Evolutionary conservation across 192 early-diverging fungal species (phyloP), one percentile per base, ranked within the genome.

Genomic region (Allomyces arbusculus): DNA sequence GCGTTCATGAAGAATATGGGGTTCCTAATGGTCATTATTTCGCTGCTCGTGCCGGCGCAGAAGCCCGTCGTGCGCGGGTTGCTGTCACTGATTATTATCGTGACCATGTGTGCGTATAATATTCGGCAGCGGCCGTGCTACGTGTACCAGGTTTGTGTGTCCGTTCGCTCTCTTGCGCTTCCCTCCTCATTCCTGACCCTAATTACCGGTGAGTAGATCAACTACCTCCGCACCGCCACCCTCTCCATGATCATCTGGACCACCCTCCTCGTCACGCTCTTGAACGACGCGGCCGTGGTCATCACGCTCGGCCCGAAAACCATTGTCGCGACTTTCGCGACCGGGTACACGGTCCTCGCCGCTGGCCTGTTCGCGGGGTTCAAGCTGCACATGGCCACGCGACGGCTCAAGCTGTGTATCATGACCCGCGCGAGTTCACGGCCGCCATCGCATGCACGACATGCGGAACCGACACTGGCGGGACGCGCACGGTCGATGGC

Each of bases 81-180:
- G 55, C 62, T 89, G 12, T 87, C 87, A 19, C 80, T 89, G 63
- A 73, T 78, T 0, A 86, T 87, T 64, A 73, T 86, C 23, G 65
- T 85, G 25, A 78, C 81, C 10, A 84, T 87, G 84, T 82, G 82
- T 11, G 87, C 84, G 65, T 87, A 85, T 62, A 89, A 86, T 64
- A 84, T 89, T 66, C 80, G 75, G 64, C 79, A 79, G 63, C 77
- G 78, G 63, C 87, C 86, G 4, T 89, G 87, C 62, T 89, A 87
- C 75, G 83, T 86, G 45, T 78, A 83, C 68, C 76, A 75, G 73
- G 72, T 76, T 70, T 23, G 9, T 6, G 2, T 23, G 7, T 10
- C 4, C 14, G 33, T 40, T 40, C 7, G 4, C 7, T 7, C 33
- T 8, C 33, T 7, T 0, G 0, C 33, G 0, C 2, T 7, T 0